phyloP scores from a whole-genome alignment of 1,284 basidiomycete species.

The Singerocomus inundabilis region DNA sequence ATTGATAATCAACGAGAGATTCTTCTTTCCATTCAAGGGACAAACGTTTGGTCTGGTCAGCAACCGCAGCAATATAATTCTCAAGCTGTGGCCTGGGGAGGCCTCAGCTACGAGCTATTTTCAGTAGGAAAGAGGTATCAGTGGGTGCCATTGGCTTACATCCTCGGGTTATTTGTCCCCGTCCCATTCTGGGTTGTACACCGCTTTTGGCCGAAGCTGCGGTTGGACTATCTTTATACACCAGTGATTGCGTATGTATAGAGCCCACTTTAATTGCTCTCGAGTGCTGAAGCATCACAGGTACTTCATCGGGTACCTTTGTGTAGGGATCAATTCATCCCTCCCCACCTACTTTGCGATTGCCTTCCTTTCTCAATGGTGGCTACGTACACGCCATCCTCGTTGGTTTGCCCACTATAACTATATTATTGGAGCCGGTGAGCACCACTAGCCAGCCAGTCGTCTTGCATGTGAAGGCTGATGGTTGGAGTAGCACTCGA shows the following conservation, averaged over 20 bases:
- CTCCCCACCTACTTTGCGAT: conserved; percentile 42
- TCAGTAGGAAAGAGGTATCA: conserved; percentile 53
- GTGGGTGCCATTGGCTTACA: conserved; percentile 52
- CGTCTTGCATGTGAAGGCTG: too few relatives aligned
- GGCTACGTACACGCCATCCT: conserved; percentile 55
- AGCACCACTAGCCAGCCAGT: conserved; percentile 5
- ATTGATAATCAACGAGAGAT: conserved; percentile 52
- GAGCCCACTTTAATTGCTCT: too few relatives aligned
- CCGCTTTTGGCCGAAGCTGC: conserved; percentile 41
- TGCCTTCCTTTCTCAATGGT: conserved; percentile 57
- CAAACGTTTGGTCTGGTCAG: conserved; percentile 62
- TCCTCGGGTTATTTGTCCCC: conserved; percentile 58
- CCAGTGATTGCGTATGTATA: conserved; percentile 41
- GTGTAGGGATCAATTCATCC: conserved; percentile 49
- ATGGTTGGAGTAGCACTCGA: conserved; percentile 42
- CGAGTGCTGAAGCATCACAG: conserved; percentile 1
- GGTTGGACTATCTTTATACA: conserved; percentile 43
- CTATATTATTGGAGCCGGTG: conserved; percentile 45
- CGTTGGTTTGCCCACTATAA: conserved; percentile 54
- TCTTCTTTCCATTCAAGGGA: conserved; percentile 46
- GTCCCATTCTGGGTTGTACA: conserved; percentile 56
- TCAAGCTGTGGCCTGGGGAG: conserved; percentile 65
- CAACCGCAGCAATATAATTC: conserved; percentile 60
- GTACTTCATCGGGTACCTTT: conserved; percentile 36
- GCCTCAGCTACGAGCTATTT: conserved; percentile 57